Percentiles rank a stretch among this genome's conserved stretches.
These are phyloP conservation scores for Colletotrichum liaoningense DNA, from an alignment of 2,329 filamentous ascomycete species.

Conservation along the genomic window DNA sequence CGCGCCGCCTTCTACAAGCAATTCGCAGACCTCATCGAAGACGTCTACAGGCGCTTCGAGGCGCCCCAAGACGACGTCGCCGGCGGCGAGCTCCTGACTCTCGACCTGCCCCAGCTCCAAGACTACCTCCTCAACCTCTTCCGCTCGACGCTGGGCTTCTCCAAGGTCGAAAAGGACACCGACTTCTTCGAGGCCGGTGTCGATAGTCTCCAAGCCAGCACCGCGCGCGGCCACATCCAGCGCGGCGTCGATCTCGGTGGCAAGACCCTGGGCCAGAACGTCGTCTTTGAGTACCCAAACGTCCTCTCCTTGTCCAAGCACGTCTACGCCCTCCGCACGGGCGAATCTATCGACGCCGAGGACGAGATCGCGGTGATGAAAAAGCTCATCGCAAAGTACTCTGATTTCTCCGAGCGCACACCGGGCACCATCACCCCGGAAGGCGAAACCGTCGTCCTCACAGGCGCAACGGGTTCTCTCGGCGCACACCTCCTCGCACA, in stretches of 20 bases:
- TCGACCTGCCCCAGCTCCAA: slow-evolving; percentile 41
- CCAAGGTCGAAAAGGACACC: slow-evolving; percentile 41
- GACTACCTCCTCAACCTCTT: slow-evolving; percentile 39
- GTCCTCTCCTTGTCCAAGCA: slow-evolving; percentile 48
- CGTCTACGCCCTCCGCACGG: slow-evolving; percentile 40
- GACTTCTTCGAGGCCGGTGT: slow-evolving; percentile 58
- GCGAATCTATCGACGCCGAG: slow-evolving; percentile 21
- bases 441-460: slow-evolving; percentile 57
- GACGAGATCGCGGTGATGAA: slow-evolving; percentile 47
- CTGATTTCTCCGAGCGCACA: slow-evolving; percentile 42
- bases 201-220: slow-evolving; percentile 59
- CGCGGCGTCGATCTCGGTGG: slow-evolving; percentile 49
- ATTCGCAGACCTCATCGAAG: slow-evolving; percentile 57
- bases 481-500: slow-evolving; percentile 69
- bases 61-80: slow-evolving; percentile 19
- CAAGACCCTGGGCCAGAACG: slow-evolving; percentile 46
- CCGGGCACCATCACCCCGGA: slow-evolving; percentile 40
- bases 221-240: slow-evolving; percentile 54
- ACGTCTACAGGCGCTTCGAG: slow-evolving; percentile 37
- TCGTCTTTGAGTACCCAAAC: slow-evolving; percentile 55
- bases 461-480: slow-evolving; percentile 71
- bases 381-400: slow-evolving; percentile 51
- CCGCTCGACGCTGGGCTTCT: slow-evolving; percentile 42
- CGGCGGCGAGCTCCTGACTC: slow-evolving; percentile 14
- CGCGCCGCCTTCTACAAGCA: slow-evolving; percentile 53